These are phyloP conservation scores for Ceratobasidium sp. DNA, from an alignment of 1,284 basidiomycete species.

Conservation along the genomic window DNA sequence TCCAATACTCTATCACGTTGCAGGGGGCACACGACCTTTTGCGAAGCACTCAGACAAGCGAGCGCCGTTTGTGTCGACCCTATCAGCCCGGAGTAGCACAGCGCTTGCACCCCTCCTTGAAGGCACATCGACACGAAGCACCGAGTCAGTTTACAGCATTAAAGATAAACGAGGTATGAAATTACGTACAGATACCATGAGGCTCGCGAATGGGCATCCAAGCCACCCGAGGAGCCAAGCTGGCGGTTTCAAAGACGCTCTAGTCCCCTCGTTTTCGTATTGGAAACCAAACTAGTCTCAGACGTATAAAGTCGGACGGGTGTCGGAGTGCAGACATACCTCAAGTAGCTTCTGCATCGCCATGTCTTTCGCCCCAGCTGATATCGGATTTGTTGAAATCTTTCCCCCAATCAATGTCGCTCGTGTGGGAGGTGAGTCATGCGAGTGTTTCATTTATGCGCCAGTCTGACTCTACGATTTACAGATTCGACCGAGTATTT, in stretches of 20 bases:
- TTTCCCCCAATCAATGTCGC: constrained; percentile 54
- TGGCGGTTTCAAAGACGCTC: background rate
- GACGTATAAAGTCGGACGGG: background rate
- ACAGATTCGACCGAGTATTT: constrained; percentile 52
- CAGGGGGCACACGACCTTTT: too few relatives aligned
- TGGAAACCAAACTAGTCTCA: background rate
- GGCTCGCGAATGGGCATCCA: background rate
- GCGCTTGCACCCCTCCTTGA: too few relatives aligned
- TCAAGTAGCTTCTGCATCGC: background rate
- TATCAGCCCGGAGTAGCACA: too few relatives aligned
- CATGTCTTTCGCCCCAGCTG: constrained; percentile 15
- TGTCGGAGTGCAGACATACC: too few relatives aligned
- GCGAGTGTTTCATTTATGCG: background rate
- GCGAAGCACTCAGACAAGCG: too few relatives aligned
- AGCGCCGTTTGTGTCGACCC: too few relatives aligned
- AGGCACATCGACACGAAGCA: too few relatives aligned
- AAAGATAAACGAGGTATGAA: too few relatives aligned
- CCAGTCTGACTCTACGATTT: background rate
- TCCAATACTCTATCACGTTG: too few relatives aligned
- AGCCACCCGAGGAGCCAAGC: background rate
- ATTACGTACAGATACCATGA: background rate
- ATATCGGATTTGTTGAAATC: constrained; percentile 52
- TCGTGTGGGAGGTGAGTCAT: constrained; percentile 50
- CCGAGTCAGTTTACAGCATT: too few relatives aligned
- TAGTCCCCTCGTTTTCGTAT: background rate